phyloP scores from a whole-genome alignment of 73 alveolate species.

The Tetrahymena elliotti region DNA sequence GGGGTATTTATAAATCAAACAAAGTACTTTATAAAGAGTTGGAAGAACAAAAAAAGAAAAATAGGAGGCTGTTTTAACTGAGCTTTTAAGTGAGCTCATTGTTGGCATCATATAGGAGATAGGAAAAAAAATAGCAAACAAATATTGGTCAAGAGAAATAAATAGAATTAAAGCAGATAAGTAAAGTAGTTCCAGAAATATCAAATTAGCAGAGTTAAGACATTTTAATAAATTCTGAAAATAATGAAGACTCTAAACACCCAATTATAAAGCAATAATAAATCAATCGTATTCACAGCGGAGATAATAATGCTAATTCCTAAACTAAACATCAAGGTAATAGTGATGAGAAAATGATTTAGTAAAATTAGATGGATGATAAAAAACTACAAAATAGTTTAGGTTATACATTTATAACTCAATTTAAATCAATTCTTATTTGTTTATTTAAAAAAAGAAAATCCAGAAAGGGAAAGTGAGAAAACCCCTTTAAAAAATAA shows the following conservation, averaged over 20 bases:
- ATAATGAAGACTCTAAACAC: neutral
- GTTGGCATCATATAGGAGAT: neutral
- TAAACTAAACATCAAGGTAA: neutral
- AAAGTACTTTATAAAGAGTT: neutral
- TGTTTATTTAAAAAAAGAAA: neutral
- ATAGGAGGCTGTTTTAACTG: neutral
- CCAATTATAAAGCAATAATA: neutral
- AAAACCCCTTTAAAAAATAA: too few species aligned
- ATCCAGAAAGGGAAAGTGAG: neutral
- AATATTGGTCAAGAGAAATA: neutral
- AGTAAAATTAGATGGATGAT: neutral
- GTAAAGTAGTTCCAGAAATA: neutral
- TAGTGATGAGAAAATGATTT: neutral
- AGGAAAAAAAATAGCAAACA: neutral
- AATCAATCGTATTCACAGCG: neutral
- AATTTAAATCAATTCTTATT: too few species aligned
- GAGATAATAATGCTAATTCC: neutral
- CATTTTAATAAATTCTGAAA: neutral
- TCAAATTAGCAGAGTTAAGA: neutral
- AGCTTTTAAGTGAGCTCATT: neutral
- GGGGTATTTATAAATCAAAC: neutral
- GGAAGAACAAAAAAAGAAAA: neutral
- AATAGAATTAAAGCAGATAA: neutral
- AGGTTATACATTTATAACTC: neutral
- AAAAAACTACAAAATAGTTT: too few species aligned